phyloP scores from a whole-genome alignment of 2,329 filamentous ascomycete species.

The Drechmeria coniospora region DNA sequence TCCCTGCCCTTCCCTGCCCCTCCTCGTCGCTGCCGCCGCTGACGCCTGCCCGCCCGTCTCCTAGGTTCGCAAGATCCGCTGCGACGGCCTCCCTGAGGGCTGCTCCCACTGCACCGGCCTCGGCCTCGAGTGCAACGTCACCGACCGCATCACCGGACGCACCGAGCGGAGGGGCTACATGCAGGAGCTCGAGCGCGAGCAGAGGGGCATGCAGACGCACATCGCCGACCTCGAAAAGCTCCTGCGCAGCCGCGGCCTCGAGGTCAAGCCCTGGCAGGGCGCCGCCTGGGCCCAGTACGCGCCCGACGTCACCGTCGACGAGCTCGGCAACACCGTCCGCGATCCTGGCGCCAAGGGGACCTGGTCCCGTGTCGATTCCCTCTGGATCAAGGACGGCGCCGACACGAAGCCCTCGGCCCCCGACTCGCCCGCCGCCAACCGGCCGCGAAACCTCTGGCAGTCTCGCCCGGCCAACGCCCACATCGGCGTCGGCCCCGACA shows the following conservation, averaged over 20 bases:
- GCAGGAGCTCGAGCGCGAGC: constrained; percentile 60
- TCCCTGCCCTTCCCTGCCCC: not conserved
- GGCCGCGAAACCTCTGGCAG: constrained; percentile 20
- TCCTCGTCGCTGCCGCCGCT: not conserved
- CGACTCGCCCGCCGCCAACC: constrained; percentile 8
- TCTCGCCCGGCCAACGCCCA: constrained; percentile 44
- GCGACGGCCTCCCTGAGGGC: constrained; percentile 64
- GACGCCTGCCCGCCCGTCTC: too few species aligned
- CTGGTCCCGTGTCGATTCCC: constrained; percentile 17
- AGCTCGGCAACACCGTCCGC: constrained; percentile 10
- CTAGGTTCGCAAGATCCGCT: constrained; percentile 72
- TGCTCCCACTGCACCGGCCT: constrained; percentile 71
- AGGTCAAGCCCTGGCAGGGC: constrained; percentile 37
- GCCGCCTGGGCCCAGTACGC: constrained; percentile 14
- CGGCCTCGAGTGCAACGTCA: constrained; percentile 66
- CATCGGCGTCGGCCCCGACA: constrained; percentile 48
- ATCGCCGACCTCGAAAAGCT: constrained; percentile 55
- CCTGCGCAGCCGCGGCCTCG: constrained; percentile 42
- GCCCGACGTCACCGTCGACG: constrained; percentile 11
- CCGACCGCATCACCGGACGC: constrained; percentile 71
- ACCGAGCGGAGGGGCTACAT: constrained; percentile 66
- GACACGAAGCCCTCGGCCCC: constrained; percentile 5
- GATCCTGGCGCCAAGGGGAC: constrained; percentile 9
- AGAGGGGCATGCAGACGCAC: constrained; percentile 48
- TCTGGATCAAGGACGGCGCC: constrained; percentile 18